Percentiles rank a stretch among this genome's conserved stretches.
These are phyloP conservation scores for Candida multigemmis DNA, from an alignment of 805 yeast genomes.

Conservation along the genomic window DNA sequence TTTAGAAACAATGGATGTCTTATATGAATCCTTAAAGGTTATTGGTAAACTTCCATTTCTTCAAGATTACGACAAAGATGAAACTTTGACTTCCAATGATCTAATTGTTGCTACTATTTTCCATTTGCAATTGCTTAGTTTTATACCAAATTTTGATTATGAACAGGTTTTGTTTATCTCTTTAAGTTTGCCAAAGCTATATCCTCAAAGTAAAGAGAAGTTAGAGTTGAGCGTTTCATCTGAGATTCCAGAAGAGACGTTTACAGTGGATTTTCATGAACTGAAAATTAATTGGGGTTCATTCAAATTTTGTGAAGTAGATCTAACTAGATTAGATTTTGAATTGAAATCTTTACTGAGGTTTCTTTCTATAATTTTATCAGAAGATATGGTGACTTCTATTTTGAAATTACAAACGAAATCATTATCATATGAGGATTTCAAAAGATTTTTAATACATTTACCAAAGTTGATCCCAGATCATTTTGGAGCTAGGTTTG, in stretches of 20 bases:
- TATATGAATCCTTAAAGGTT: conserved; percentile 32
- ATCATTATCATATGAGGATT: too few species aligned
- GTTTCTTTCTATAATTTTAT: too few species aligned
- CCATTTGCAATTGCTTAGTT: too few species aligned
- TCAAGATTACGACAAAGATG: conserved; percentile 19
- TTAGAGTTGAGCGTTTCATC: not conserved
- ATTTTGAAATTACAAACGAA: too few species aligned
- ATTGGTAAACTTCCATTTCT: conserved; percentile 45
- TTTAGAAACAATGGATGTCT: conserved; percentile 7
- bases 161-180: conserved; percentile 40
- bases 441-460: too few species aligned
- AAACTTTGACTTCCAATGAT: conserved; percentile 32
- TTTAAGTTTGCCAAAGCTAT: conserved; percentile 9
- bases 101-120: conserved; percentile 21
- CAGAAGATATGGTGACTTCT: too few species aligned
- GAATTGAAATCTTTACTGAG: too few species aligned
- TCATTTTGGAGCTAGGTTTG: too few species aligned
- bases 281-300: conserved; percentile 17
- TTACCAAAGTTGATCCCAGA: too few species aligned
- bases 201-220: not conserved
- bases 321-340: too few species aligned
- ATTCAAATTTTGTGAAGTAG: conserved; percentile 12
- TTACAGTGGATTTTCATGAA: conserved; percentile 5
- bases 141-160: conserved; percentile 29
- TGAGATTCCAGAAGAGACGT: conserved; percentile 5